These are phyloP conservation scores for Populus hybrid DNA, from an alignment of 441 rosid genomes.

Conservation along the genomic window DNA sequence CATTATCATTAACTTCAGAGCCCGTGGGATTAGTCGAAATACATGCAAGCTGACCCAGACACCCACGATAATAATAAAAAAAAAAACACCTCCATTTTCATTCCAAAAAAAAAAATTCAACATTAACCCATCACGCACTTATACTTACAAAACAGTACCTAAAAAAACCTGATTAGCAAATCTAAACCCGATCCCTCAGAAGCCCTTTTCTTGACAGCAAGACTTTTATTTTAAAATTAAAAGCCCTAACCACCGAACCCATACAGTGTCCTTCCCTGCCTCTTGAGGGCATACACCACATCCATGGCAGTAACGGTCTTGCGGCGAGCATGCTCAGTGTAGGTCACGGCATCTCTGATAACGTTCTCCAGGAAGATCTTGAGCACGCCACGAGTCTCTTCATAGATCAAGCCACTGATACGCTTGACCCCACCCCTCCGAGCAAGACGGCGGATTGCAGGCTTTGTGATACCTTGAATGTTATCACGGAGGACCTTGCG, in stretches of 20 bases:
- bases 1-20: too few relatives aligned
- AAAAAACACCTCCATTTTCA: slow-evolving; percentile 1
- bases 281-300: slow-evolving; percentile 1
- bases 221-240: neutral
- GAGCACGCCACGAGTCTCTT: neutral
- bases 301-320: neutral
- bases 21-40: too few relatives aligned
- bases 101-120: neutral
- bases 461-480: neutral
- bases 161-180: neutral
- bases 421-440: neutral
- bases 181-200: neutral
- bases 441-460: slow-evolving; percentile 1
- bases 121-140: neutral
- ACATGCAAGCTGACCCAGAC: too few relatives aligned
- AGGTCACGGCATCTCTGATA: neutral
- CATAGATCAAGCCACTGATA: neutral
- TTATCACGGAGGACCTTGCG: neutral
- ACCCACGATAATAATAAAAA: too few relatives aligned
- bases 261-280: neutral
- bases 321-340: neutral
- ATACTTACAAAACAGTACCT: neutral
- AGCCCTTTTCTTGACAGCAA: slow-evolving; percentile 9
- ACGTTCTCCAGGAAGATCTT: neutral
- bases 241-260: slow-evolving; percentile 2